Percentiles rank a stretch among this genome's conserved stretches.
These are phyloP conservation scores for Aspergillus persii DNA, from an alignment of 2,329 filamentous ascomycete species.

Conservation along the genomic window DNA sequence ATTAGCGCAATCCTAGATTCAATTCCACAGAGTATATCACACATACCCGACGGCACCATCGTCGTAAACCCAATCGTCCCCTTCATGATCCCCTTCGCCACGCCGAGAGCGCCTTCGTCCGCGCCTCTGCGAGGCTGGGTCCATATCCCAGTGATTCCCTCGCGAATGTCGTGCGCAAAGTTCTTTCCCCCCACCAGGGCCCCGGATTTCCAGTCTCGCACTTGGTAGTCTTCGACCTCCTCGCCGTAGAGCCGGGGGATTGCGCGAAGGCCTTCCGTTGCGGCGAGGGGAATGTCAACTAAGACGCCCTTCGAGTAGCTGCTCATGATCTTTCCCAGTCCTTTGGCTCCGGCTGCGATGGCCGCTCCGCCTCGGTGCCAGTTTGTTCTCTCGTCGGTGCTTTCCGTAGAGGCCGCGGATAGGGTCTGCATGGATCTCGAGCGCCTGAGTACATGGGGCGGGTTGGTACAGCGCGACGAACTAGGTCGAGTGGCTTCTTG, in stretches of 20 bases:
- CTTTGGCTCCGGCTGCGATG: slow-evolving; percentile 18
- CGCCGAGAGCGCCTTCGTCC: slow-evolving; percentile 31
- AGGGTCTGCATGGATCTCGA: neutral
- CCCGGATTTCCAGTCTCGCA: slow-evolving; percentile 36
- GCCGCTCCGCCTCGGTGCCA: neutral
- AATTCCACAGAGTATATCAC: neutral
- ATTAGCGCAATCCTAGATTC: neutral
- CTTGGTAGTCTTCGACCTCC: slow-evolving; percentile 29
- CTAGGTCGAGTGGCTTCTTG: slow-evolving; percentile 19
- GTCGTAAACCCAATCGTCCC: slow-evolving; percentile 25
- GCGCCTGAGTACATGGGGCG: neutral
- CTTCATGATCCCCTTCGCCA: slow-evolving; percentile 35
- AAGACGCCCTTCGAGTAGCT: slow-evolving; percentile 31
- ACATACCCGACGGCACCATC: slow-evolving; percentile 26
- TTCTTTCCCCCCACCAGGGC: slow-evolving; percentile 31
- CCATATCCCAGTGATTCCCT: slow-evolving; percentile 32
- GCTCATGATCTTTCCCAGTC: slow-evolving; percentile 25
- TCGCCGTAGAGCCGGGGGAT: slow-evolving; percentile 40
- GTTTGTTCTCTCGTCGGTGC: neutral
- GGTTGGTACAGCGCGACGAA: neutral
- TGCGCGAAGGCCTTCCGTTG: slow-evolving; percentile 35
- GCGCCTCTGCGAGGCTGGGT: slow-evolving; percentile 30
- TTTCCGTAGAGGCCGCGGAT: neutral
- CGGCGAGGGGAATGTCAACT: slow-evolving; percentile 38
- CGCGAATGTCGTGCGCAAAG: slow-evolving; percentile 32